phyloP scores from a whole-genome alignment of 2,329 filamentous ascomycete genomes.

The Aspergillus brasiliensis region DNA sequence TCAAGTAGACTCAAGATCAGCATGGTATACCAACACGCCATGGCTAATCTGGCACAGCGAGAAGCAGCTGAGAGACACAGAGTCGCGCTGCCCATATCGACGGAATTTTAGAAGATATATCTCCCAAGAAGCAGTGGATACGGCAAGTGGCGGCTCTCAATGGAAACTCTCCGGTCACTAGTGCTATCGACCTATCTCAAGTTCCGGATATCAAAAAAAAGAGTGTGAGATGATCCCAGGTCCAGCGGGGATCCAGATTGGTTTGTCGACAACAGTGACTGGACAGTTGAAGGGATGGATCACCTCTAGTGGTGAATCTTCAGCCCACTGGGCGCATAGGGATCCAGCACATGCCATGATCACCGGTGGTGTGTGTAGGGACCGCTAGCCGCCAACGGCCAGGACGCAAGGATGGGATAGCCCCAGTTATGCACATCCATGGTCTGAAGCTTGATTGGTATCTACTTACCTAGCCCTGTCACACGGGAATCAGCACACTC shows the following conservation, averaged over 20 bases:
- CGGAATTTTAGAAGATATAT: background rate
- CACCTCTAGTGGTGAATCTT: conserved; percentile 1
- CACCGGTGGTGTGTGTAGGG: conserved; percentile 11
- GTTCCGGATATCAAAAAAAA: background rate
- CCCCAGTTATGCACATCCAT: conserved; percentile 2
- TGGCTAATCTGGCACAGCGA: conserved; percentile 3
- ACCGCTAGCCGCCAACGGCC: background rate
- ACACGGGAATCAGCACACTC: background rate
- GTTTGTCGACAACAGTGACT: background rate
- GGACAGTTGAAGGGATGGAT: background rate
- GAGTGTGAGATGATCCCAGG: background rate
- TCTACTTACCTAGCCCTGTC: background rate
- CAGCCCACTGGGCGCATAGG: conserved; percentile 13
- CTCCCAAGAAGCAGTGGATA: conserved; percentile 3
- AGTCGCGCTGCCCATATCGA: background rate
- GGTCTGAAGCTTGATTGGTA: background rate
- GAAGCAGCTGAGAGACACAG: background rate
- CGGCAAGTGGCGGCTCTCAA: background rate
- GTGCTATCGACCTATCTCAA: background rate
- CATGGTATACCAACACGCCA: conserved; percentile 13
- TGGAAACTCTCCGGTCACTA: background rate
- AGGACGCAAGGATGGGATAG: background rate
- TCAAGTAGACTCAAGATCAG: conserved; percentile 20
- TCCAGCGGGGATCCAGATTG: background rate
- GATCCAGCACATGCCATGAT: conserved; percentile 19